phyloP scores from a whole-genome alignment of 2,329 filamentous ascomycete genomes.

The Fusarium sp. region DNA sequence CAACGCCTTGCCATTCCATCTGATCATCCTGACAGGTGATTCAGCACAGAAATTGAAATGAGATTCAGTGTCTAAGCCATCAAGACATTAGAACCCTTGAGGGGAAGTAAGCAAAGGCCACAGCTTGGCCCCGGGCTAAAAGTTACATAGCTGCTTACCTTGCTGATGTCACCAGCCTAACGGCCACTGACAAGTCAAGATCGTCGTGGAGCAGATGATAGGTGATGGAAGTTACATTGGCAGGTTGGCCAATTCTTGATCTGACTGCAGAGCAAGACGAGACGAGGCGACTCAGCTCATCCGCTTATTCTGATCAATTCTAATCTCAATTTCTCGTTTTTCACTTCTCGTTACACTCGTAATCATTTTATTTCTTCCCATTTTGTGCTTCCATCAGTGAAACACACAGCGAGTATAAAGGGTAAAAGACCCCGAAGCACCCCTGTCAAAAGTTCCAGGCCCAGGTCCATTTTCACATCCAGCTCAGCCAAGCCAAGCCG shows the following conservation, averaged over 20 bases:
- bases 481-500: constrained; percentile 36
- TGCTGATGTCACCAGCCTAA: constrained; percentile 39
- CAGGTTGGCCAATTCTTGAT: constrained; percentile 25
- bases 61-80: constrained; percentile 5
- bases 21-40: constrained; percentile 12
- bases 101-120: constrained; percentile 30
- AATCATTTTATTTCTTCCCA: constrained; percentile 6
- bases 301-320: constrained; percentile 9
- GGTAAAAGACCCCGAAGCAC: constrained; percentile 29
- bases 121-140: constrained; percentile 9
- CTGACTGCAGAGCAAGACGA: constrained; percentile 22
- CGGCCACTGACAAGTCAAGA: constrained; percentile 29
- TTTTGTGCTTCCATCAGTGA: constrained; percentile 18
- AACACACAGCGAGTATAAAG: constrained; percentile 28
- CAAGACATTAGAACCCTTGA: constrained; percentile 13
- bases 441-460: constrained; percentile 26
- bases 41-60: background rate
- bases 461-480: constrained; percentile 20
- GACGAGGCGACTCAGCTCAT: background rate
- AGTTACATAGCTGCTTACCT: constrained; percentile 28
- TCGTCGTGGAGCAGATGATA: constrained; percentile 2
- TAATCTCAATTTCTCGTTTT: background rate
- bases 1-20: constrained; percentile 14
- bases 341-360: background rate
- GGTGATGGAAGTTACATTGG: background rate